Evolutionary conservation across 495 filamentous ascomycete species (phyloP).

Genomic region (Oidiodendron maius): DNA sequence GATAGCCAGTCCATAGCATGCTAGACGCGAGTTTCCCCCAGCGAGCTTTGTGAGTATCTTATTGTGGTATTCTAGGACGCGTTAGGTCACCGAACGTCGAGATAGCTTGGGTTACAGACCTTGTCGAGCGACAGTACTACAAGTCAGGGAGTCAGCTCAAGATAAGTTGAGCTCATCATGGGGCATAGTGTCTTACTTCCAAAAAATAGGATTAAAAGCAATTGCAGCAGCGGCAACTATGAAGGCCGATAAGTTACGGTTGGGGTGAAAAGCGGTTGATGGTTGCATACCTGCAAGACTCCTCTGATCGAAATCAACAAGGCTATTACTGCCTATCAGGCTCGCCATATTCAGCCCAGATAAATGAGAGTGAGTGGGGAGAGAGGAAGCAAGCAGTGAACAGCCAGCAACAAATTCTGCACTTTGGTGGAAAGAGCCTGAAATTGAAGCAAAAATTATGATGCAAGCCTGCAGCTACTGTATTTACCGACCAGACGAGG

Average conservation of each 20-base stretch:
- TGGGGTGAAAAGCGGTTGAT: neutral
- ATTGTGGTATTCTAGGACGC: slow-evolving; percentile 78
- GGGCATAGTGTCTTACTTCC: slow-evolving; percentile 53
- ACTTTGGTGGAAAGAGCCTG: too few relatives aligned
- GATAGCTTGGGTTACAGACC: slow-evolving; percentile 34
- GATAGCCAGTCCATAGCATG: slow-evolving; percentile 84
- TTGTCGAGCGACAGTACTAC: slow-evolving; percentile 61
- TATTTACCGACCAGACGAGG: too few relatives aligned
- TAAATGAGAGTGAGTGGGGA: neutral
- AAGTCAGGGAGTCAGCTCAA: slow-evolving; percentile 1
- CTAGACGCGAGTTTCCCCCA: slow-evolving; percentile 68
- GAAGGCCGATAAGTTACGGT: neutral
- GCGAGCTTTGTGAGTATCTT: slow-evolving; percentile 84
- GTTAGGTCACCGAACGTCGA: slow-evolving; percentile 4
- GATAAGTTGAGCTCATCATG: neutral
- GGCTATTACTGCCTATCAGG: slow-evolving; percentile 29
- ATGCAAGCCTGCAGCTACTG: too few relatives aligned
- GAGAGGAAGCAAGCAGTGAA: neutral
- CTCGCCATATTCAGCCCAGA: slow-evolving; percentile 23
- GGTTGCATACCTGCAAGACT: slow-evolving; percentile 53
- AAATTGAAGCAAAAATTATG: neutral
- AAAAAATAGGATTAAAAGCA: slow-evolving; percentile 72
- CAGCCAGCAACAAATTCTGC: too few relatives aligned
- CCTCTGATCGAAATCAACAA: slow-evolving; percentile 59
- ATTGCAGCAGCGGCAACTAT: slow-evolving; percentile 62